Conservation (phyloP, 306 rosid species). For the Chamaecrista fasciculata region DNA sequence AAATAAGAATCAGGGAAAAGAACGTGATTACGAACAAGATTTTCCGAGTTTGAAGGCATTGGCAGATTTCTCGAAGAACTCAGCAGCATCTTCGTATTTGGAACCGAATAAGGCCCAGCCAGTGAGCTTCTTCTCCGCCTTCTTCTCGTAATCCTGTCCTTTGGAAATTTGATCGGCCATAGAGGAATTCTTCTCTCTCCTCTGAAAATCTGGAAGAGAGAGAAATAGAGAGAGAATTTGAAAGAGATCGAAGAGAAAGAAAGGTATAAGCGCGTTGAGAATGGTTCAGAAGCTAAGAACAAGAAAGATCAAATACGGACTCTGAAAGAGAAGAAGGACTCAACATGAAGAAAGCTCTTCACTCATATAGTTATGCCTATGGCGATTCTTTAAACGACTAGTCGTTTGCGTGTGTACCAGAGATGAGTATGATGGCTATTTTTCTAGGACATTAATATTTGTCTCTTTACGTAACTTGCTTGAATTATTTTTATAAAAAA, state of each 20-base stretch:
- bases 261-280: not conserved
- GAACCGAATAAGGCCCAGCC: conserved; percentile 41
- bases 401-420: too few relatives aligned
- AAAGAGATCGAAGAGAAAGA: not conserved
- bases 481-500: too few relatives aligned
- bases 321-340: not conserved
- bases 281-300: not conserved
- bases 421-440: too few relatives aligned
- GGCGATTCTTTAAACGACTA: too few relatives aligned
- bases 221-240: not conserved
- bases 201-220: not conserved
- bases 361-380: too few relatives aligned
- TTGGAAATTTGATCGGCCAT: conserved; percentile 40
- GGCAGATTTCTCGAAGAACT: conserved; percentile 44
- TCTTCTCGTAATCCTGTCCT: conserved; percentile 41
- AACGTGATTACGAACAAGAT: conserved; percentile 38
- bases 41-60: conserved; percentile 54
- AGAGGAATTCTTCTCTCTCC: not conserved
- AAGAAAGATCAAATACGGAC: not conserved
- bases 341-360: too few relatives aligned
- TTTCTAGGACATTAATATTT: too few relatives aligned
- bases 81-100: conserved; percentile 50
- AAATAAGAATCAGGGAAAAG: not conserved
- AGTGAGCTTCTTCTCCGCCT: conserved; percentile 46
- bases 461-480: too few relatives aligned